These are phyloP conservation scores for Dactylellina haptotyla DNA, from an alignment of 2,329 filamentous ascomycete genomes.

Conservation along the genomic window DNA sequence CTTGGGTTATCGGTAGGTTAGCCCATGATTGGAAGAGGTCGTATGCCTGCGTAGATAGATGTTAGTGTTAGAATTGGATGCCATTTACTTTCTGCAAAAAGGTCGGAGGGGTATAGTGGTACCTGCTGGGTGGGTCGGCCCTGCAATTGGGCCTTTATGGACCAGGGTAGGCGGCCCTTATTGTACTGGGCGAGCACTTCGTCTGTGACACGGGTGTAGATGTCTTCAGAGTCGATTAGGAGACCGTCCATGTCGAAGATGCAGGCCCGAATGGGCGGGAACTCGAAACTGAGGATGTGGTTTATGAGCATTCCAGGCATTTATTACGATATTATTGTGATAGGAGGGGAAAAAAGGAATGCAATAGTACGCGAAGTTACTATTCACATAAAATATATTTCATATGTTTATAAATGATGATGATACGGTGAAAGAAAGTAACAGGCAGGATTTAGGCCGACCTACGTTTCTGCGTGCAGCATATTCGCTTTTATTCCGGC, in stretches of 20 bases:
- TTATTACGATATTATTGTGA: neutral
- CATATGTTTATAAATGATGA: slow-evolving; percentile 3
- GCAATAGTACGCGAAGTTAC: neutral
- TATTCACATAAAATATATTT: neutral
- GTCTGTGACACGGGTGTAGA: slow-evolving; percentile 86
- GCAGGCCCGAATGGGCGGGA: slow-evolving; percentile 85
- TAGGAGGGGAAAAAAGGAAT: neutral
- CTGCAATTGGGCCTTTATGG: slow-evolving; percentile 87
- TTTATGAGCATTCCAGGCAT: slow-evolving; percentile 38
- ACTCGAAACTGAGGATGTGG: slow-evolving; percentile 59
- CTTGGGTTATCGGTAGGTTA: slow-evolving; percentile 77
- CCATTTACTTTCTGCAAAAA: neutral
- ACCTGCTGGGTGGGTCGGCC: slow-evolving; percentile 70
- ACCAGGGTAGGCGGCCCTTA: slow-evolving; percentile 83
- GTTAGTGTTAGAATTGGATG: slow-evolving; percentile 1
- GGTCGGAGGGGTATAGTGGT: neutral
- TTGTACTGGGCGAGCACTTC: slow-evolving; percentile 79
- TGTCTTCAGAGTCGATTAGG: slow-evolving; percentile 90
- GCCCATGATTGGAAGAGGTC: slow-evolving; percentile 83
- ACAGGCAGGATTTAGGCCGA: neutral
- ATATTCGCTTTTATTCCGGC: neutral
- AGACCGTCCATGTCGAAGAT: slow-evolving; percentile 99
- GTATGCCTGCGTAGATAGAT: slow-evolving; percentile 63
- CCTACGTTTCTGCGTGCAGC: slow-evolving; percentile 43
- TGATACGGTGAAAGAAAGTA: neutral